Conservation (phyloP, 1,284 basidiomycete genomes). For the Wolfiporia cocos region DNA sequence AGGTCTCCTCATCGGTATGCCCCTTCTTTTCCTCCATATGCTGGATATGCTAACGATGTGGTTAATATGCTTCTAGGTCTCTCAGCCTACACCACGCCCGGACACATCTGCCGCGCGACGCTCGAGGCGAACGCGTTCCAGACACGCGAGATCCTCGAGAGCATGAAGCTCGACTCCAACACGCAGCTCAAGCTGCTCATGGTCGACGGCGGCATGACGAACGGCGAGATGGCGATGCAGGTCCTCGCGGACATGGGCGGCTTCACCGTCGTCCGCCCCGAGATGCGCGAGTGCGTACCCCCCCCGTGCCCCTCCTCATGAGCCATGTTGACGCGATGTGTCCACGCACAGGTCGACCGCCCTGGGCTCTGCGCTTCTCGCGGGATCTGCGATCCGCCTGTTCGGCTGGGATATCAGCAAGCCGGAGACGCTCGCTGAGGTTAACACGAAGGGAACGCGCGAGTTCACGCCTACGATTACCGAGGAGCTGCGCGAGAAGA, state of each 20-base stretch:
- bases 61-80: constrained; percentile 56
- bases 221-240: constrained; percentile 86
- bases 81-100: constrained; percentile 89
- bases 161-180: constrained; percentile 84
- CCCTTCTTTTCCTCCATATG: neutral
- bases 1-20: constrained; percentile 74
- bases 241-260: constrained; percentile 92
- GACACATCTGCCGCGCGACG: constrained; percentile 91
- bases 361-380: constrained; percentile 93
- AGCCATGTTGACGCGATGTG: constrained; percentile 7
- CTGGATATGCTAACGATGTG: too few relatives aligned
- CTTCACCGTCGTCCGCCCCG: constrained; percentile 86
- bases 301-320: constrained; percentile 1
- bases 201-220: constrained; percentile 95
- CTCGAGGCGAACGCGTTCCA: constrained; percentile 90
- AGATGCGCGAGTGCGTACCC: constrained; percentile 88
- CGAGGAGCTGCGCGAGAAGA: constrained; percentile 50
- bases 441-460: constrained; percentile 82
- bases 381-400: constrained; percentile 82
- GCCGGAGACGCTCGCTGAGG: constrained; percentile 83
- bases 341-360: constrained; percentile 72
- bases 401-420: constrained; percentile 93
- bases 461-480: constrained; percentile 62
- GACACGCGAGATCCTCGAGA: constrained; percentile 91
- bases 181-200: constrained; percentile 76